Conservation (phyloP, 2,329 filamentous ascomycete species). For the Atkinsonella texensis region DNA sequence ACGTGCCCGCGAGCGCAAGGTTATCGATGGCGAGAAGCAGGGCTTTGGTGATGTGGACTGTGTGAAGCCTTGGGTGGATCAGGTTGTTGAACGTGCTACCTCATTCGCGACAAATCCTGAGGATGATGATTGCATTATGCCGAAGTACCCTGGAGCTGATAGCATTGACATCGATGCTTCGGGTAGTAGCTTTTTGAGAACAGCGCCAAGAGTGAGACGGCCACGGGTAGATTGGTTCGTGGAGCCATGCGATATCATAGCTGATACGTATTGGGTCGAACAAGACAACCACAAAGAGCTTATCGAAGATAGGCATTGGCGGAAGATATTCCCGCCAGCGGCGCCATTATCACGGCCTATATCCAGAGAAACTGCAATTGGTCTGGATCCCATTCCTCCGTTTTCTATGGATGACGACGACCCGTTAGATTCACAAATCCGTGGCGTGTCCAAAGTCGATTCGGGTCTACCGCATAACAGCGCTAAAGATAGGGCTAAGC, state of each 20-base stretch:
- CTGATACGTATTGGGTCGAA: conserved; percentile 85
- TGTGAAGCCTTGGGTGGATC: conserved; percentile 68
- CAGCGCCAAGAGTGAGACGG: conserved; percentile 49
- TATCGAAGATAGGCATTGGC: conserved; percentile 69
- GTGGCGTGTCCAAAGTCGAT: conserved; percentile 18
- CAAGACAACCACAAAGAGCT: conserved; percentile 66
- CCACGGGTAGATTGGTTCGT: conserved; percentile 77
- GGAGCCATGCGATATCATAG: conserved; percentile 72
- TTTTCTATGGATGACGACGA: conserved; percentile 16
- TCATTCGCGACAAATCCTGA: conserved; percentile 14
- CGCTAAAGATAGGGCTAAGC: conserved; percentile 46
- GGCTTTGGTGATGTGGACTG: conserved; percentile 64
- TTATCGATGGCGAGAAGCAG: conserved; percentile 61
- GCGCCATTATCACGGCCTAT: conserved; percentile 17
- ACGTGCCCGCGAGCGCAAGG: conserved; percentile 62
- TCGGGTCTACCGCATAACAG: conserved; percentile 36
- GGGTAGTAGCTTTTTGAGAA: conserved; percentile 31
- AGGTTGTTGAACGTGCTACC: conserved; percentile 33
- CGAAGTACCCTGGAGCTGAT: conserved; percentile 34
- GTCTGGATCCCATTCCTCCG: conserved; percentile 13
- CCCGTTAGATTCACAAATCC: conserved; percentile 11
- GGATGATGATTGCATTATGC: conserved; percentile 21
- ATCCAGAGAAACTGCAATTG: conserved; percentile 19
- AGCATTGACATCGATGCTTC: conserved; percentile 29
- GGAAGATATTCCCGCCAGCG: conserved; percentile 51